Conservation (phyloP, 2,329 filamentous ascomycete genomes). For the Neoarthrinium moseri region DNA sequence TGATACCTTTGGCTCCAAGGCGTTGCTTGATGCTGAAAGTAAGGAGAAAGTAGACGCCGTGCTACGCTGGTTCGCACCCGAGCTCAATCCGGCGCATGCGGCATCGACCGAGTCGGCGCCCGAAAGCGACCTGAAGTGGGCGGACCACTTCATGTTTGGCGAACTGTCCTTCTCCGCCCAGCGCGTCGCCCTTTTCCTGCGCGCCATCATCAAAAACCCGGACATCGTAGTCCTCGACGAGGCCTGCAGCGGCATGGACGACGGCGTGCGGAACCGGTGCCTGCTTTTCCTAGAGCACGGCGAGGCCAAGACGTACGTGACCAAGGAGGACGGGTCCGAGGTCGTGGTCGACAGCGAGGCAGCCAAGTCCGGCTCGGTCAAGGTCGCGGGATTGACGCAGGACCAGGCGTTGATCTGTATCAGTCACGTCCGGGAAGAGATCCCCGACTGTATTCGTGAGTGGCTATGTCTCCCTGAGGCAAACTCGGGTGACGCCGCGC, state of each 20-base stretch:
- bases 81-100: constrained; percentile 61
- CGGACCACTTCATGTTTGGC: constrained; percentile 66
- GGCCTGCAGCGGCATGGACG: constrained; percentile 83
- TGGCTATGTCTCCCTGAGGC: constrained; percentile 85
- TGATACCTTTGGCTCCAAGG: constrained; percentile 75
- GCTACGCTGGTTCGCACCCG: constrained; percentile 73
- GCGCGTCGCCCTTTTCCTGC: constrained; percentile 79
- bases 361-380: constrained; percentile 42
- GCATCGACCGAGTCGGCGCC: constrained; percentile 13
- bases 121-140: constrained; percentile 54
- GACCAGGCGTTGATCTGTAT: constrained; percentile 87
- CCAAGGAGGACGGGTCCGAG: constrained; percentile 28
- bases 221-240: constrained; percentile 86
- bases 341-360: constrained; percentile 45
- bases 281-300: constrained; percentile 73
- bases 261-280: constrained; percentile 80
- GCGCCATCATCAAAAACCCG: constrained; percentile 75
- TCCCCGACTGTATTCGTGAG: constrained; percentile 77
- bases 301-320: constrained; percentile 45
- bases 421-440: constrained; percentile 86
- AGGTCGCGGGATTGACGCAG: constrained; percentile 61
- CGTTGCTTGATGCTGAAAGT: constrained; percentile 59
- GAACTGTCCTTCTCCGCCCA: constrained; percentile 79
- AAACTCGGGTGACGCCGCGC: constrained; percentile 58
- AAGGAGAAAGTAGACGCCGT: constrained; percentile 63